Conservation (phyloP, 2,329 filamentous ascomycete species). For the Waltergamsia citrina region DNA sequence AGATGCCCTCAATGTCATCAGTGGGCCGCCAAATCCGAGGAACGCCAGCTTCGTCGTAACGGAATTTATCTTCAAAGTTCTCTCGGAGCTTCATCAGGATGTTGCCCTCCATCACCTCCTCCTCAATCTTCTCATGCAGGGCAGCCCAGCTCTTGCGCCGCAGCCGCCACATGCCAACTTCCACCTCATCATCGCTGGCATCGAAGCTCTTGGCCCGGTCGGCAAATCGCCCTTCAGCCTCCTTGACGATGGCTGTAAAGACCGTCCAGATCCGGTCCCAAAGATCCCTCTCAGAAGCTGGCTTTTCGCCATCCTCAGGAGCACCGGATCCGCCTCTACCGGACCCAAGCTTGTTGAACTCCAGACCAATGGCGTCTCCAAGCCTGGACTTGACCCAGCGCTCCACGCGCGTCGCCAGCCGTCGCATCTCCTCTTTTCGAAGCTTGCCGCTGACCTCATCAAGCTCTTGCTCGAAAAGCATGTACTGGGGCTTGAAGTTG, state of each 20-base stretch:
- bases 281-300: constrained; percentile 68
- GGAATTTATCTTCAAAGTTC: constrained; percentile 99
- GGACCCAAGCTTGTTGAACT: constrained; percentile 93
- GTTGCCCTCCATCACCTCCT: constrained; percentile 97
- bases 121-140: constrained; percentile 81
- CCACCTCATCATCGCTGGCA: constrained; percentile 82
- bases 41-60: constrained; percentile 90
- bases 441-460: constrained; percentile 79
- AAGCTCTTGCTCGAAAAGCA: constrained; percentile 80
- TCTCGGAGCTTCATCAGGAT: constrained; percentile 89
- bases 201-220: constrained; percentile 90
- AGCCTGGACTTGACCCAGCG: constrained; percentile 87
- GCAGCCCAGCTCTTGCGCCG: constrained; percentile 93
- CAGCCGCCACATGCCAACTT: constrained; percentile 85
- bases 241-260: constrained; percentile 72
- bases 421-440: constrained; percentile 91
- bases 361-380: constrained; percentile 77
- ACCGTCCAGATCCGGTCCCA: constrained; percentile 94
- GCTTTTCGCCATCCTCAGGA: constrained; percentile 67
- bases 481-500: constrained; percentile 71
- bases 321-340: constrained; percentile 76
- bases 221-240: constrained; percentile 78
- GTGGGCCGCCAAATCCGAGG: constrained; percentile 94
- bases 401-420: constrained; percentile 82
- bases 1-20: constrained; percentile 94